phyloP scores from a whole-genome alignment of 2,329 filamentous ascomycete species.

The Teratosphaeria gauchensis region DNA sequence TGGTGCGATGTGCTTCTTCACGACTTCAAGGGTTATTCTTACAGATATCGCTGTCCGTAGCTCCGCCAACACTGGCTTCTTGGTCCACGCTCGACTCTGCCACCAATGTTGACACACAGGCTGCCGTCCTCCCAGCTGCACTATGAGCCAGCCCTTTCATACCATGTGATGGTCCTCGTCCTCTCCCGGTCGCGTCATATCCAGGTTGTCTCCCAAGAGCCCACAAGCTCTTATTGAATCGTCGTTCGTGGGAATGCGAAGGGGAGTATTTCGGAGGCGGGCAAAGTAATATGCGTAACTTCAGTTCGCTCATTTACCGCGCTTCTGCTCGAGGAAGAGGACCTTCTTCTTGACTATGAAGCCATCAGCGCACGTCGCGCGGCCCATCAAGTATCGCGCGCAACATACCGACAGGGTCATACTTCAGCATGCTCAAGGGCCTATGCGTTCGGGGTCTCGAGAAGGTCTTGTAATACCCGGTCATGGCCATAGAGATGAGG shows the following conservation, averaged over 20 bases:
- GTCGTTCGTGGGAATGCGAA: not conserved
- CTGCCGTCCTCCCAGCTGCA: not conserved
- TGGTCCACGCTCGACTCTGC: not conserved
- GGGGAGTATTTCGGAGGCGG: not conserved
- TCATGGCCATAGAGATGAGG: slow-evolving; percentile 97
- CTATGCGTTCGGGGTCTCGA: slow-evolving; percentile 68
- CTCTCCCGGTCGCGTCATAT: not conserved
- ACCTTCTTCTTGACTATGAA: slow-evolving; percentile 80
- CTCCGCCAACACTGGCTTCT: not conserved
- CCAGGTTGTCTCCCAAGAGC: not conserved
- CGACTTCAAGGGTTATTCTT: not conserved
- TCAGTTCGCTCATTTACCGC: slow-evolving; percentile 37
- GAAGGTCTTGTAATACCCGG: slow-evolving; percentile 92
- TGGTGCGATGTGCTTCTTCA: not conserved
- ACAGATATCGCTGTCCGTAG: not conserved
- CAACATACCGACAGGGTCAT: slow-evolving; percentile 84
- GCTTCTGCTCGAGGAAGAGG: slow-evolving; percentile 87
- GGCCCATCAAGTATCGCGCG: not conserved
- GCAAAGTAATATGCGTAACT: not conserved
- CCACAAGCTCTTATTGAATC: not conserved
- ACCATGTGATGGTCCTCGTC: too few relatives aligned
- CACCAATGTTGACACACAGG: not conserved
- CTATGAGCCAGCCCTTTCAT: too few relatives aligned
- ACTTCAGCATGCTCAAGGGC: slow-evolving; percentile 96
- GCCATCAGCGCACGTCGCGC: not conserved